These are phyloP conservation scores for Arctostaphylos glauca DNA, from an alignment of 148 eudicot genomes.

Conservation along the genomic window DNA sequence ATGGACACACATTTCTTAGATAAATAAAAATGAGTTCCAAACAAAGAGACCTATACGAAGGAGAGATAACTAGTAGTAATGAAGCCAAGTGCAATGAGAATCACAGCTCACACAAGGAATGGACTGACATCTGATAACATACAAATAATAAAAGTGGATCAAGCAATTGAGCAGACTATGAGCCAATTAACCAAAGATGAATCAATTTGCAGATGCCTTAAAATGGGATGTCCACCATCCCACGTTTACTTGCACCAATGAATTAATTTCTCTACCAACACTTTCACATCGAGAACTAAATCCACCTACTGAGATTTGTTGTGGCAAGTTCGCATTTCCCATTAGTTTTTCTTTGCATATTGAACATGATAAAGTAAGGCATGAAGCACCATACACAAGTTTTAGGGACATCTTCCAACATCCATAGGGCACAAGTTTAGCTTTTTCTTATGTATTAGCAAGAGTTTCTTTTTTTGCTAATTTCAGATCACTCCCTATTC, in stretches of 20 bases:
- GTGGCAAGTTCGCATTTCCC: not conserved
- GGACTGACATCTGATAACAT: not conserved
- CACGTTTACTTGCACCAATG: not conserved
- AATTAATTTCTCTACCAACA: not conserved
- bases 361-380: constrained; percentile 1
- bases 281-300: not conserved
- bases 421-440: not conserved
- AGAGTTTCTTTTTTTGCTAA: not conserved
- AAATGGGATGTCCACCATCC: not conserved
- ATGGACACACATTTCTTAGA: not conserved
- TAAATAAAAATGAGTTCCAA: not conserved
- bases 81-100: not conserved
- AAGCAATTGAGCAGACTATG: not conserved
- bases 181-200: not conserved
- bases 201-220: not conserved
- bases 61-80: not conserved
- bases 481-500: not conserved
- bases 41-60: not conserved
- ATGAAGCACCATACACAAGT: constrained; percentile 1
- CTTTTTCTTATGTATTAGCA: not conserved
- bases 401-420: constrained; percentile 3
- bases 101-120: not conserved
- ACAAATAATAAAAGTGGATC: not conserved
- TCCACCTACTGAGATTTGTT: not conserved
- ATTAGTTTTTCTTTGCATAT: not conserved